Percentiles rank a stretch among this genome's conserved stretches.
phyloP scores from a whole-genome alignment of 2,329 filamentous ascomycete genomes.

The Trichoderma sp. region DNA sequence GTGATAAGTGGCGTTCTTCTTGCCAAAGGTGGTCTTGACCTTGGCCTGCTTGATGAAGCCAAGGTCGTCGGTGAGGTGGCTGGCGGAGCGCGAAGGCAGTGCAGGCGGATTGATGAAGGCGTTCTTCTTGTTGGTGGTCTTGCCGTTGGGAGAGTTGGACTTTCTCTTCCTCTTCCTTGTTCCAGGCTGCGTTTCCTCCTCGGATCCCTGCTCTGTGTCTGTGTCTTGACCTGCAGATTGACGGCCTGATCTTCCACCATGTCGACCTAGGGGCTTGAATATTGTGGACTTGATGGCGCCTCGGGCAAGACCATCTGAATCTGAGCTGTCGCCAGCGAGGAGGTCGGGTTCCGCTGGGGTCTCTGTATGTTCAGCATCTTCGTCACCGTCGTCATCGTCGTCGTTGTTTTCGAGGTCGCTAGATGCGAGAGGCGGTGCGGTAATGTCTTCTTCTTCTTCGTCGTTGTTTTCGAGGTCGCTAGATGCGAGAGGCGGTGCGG shows the following conservation, averaged over 20 bases:
- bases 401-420: constrained; percentile 31
- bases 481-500: constrained; percentile 36
- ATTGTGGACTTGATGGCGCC: constrained; percentile 41
- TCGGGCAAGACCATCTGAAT: constrained; percentile 34
- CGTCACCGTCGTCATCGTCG: constrained; percentile 9
- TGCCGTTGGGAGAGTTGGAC: constrained; percentile 24
- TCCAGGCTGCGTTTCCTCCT: not conserved
- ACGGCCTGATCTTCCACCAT: not conserved
- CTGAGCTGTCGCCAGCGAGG: constrained; percentile 34
- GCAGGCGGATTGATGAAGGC: not conserved
- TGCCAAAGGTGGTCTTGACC: constrained; percentile 37
- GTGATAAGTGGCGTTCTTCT: constrained; percentile 32
- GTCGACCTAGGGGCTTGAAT: constrained; percentile 34
- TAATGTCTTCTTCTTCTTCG: constrained; percentile 12
- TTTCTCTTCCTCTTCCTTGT: constrained; percentile 27
- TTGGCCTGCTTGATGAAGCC: constrained; percentile 34
- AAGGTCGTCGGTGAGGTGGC: constrained; percentile 32
- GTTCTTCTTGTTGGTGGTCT: constrained; percentile 19
- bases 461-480: constrained; percentile 31
- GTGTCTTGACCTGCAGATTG: not conserved
- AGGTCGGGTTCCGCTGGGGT: not conserved
- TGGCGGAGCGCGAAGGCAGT: constrained; percentile 30
- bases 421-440: constrained; percentile 36
- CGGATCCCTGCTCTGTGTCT: not conserved
- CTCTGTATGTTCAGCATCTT: constrained; percentile 34